These are phyloP conservation scores for Peribolospora kevripleyi DNA, from an alignment of 768 basidiomycete genomes.

Conservation along the genomic window DNA sequence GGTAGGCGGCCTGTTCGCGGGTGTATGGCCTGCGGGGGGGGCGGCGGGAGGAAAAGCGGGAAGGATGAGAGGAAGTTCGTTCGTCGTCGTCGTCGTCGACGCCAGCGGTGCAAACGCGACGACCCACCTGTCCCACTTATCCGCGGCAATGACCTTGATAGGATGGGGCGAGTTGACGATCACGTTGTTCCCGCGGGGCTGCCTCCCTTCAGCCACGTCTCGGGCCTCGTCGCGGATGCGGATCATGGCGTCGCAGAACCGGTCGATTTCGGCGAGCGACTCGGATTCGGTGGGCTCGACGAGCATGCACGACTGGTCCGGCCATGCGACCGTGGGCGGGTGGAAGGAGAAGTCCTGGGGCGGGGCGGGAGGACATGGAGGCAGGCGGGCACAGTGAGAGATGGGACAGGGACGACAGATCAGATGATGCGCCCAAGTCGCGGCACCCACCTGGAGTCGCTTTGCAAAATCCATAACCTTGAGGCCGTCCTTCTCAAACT, in stretches of 20 bases:
- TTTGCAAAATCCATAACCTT: slow-evolving; percentile 96
- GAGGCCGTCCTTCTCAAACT: slow-evolving; percentile 50
- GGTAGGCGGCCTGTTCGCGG: slow-evolving; percentile 73
- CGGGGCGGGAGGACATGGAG: neutral
- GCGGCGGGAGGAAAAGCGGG: neutral
- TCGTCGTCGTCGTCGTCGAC: neutral
- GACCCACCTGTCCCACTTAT: slow-evolving; percentile 61
- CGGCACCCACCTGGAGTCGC: slow-evolving; percentile 46
- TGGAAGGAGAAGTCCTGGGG: slow-evolving; percentile 71
- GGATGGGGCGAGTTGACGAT: slow-evolving; percentile 90
- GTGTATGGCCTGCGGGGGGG: slow-evolving; percentile 45
- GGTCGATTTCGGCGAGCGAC: slow-evolving; percentile 72
- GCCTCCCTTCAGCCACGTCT: slow-evolving; percentile 60
- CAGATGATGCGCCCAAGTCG: neutral
- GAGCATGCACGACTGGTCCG: slow-evolving; percentile 77
- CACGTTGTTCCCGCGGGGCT: slow-evolving; percentile 73
- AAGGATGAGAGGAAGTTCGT: slow-evolving; percentile 1
- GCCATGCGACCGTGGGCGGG: slow-evolving; percentile 96
- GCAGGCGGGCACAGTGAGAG: neutral
- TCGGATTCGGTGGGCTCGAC: slow-evolving; percentile 87
- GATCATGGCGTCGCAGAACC: slow-evolving; percentile 98
- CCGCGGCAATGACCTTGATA: slow-evolving; percentile 42
- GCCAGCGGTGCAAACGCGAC: neutral
- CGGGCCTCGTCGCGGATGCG: slow-evolving; percentile 77
- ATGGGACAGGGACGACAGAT: slow-evolving; percentile 6